Conservation (phyloP, 2,329 filamentous ascomycete genomes). For the Cordyceps tenuipes region DNA sequence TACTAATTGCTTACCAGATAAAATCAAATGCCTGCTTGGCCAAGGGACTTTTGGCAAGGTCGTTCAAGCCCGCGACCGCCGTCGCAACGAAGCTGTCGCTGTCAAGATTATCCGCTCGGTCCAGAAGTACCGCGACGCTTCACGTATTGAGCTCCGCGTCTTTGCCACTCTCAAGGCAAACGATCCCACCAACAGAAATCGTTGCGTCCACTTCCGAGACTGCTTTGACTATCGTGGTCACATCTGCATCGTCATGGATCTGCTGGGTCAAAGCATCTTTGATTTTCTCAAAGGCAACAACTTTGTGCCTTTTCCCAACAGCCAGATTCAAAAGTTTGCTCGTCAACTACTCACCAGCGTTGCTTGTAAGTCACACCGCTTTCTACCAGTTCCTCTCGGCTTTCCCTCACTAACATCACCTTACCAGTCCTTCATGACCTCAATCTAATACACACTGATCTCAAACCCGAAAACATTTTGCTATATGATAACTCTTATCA, state of each 20-base stretch:
- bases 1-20: conserved; percentile 46
- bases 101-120: conserved; percentile 98
- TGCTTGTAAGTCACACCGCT: conserved; percentile 62
- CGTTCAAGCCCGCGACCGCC: conserved; percentile 79
- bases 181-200: conserved; percentile 84
- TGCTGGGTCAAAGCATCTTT: conserved; percentile 91
- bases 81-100: conserved; percentile 70
- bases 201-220: conserved; percentile 92
- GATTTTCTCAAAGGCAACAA: conserved; percentile 94
- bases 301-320: conserved; percentile 96
- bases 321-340: conserved; percentile 95
- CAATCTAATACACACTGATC: conserved; percentile 87
- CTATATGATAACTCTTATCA: conserved; percentile 58
- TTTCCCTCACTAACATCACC: background rate
- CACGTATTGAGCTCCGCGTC: conserved; percentile 86
- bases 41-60: conserved; percentile 99
- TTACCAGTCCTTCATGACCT: conserved; percentile 80
- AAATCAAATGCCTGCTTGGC: conserved; percentile 80
- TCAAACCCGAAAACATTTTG: conserved; percentile 65
- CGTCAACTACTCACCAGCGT: conserved; percentile 96
- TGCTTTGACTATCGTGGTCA: conserved; percentile 97
- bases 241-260: conserved; percentile 75
- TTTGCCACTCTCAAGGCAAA: conserved; percentile 87
- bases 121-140: conserved; percentile 95
- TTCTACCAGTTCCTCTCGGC: background rate